These are phyloP conservation scores for Botrytis galanthina DNA, from an alignment of 2,329 filamentous ascomycete genomes.

Conservation along the genomic window DNA sequence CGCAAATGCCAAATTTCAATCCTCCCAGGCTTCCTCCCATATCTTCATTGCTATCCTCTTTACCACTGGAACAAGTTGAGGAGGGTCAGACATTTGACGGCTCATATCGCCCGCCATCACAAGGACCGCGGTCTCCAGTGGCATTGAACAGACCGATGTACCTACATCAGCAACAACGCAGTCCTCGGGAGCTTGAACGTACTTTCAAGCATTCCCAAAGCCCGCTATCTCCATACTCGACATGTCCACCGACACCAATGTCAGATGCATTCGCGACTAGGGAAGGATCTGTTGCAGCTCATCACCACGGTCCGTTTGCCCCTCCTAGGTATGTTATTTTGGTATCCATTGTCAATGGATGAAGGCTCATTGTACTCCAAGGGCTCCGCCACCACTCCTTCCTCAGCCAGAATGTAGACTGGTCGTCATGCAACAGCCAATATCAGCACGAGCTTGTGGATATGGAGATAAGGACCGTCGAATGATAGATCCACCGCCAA, in stretches of 20 bases:
- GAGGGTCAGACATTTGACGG: conserved; percentile 1
- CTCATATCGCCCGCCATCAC: conserved; percentile 12
- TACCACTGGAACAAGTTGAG: conserved; percentile 10
- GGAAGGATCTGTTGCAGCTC: conserved; percentile 13
- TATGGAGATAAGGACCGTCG: conserved; percentile 80
- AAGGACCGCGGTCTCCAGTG: conserved; percentile 16
- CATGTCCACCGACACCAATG: conserved; percentile 4
- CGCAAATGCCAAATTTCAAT: conserved; percentile 11
- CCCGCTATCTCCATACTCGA: conserved; percentile 4
- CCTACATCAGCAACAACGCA: conserved; percentile 15
- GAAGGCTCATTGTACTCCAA: conserved; percentile 14
- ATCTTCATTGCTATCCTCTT: conserved; percentile 16
- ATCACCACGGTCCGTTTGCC: conserved; percentile 17
- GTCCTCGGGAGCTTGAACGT: conserved; percentile 15
- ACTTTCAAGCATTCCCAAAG: conserved; percentile 17
- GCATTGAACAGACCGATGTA: conserved; percentile 13
- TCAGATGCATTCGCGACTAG: not conserved
- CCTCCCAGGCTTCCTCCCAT: conserved; percentile 13
- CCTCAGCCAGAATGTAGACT: conserved; percentile 16
- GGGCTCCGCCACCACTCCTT: not conserved
- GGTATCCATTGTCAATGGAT: conserved; percentile 11
- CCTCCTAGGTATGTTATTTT: conserved; percentile 17
- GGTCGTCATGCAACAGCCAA: conserved; percentile 60
- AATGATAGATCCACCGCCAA: conserved; percentile 80
- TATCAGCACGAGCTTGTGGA: conserved; percentile 75